These are phyloP conservation scores for Dactylellina drechsleri DNA, from an alignment of 2,329 filamentous ascomycete species.

Conservation along the genomic window DNA sequence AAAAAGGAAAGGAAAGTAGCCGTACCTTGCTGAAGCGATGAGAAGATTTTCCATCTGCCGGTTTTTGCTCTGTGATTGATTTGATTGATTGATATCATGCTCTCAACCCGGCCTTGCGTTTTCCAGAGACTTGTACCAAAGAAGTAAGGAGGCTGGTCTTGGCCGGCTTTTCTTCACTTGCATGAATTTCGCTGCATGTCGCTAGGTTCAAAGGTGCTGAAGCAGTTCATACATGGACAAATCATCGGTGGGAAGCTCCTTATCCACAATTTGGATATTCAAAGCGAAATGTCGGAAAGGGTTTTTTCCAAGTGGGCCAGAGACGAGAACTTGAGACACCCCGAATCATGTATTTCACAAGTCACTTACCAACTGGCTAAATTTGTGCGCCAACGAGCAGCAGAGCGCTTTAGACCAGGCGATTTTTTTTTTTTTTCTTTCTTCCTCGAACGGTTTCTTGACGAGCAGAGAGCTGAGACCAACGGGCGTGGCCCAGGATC, in stretches of 20 bases:
- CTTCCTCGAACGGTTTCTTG: background rate
- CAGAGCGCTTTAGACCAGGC: background rate
- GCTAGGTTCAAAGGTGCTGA: conserved; percentile 53
- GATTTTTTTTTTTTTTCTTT: background rate
- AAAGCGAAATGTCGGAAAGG: conserved; percentile 48
- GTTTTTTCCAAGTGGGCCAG: conserved; percentile 46
- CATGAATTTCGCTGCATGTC: conserved; percentile 52
- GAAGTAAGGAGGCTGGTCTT: conserved; percentile 52
- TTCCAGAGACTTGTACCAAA: conserved; percentile 42
- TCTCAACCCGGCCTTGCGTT: conserved; percentile 46
- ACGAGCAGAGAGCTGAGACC: conserved; percentile 1
- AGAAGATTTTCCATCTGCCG: conserved; percentile 42
- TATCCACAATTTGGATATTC: conserved; percentile 56
- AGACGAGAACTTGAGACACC: conserved; percentile 28
- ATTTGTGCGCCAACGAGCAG: conserved; percentile 26
- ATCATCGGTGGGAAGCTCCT: conserved; percentile 51
- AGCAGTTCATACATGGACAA: conserved; percentile 51
- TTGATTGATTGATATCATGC: conserved; percentile 45
- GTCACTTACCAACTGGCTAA: conserved; percentile 48
- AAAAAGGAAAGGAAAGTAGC: conserved; percentile 18
- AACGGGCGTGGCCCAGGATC: background rate
- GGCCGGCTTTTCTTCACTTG: conserved; percentile 46
- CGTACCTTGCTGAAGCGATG: conserved; percentile 55
- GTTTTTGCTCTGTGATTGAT: conserved; percentile 21
- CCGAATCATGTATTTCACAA: conserved; percentile 47